These are phyloP conservation scores for Rhizophora mangle DNA, from an alignment of 345 rosid genomes.

Conservation along the genomic window DNA sequence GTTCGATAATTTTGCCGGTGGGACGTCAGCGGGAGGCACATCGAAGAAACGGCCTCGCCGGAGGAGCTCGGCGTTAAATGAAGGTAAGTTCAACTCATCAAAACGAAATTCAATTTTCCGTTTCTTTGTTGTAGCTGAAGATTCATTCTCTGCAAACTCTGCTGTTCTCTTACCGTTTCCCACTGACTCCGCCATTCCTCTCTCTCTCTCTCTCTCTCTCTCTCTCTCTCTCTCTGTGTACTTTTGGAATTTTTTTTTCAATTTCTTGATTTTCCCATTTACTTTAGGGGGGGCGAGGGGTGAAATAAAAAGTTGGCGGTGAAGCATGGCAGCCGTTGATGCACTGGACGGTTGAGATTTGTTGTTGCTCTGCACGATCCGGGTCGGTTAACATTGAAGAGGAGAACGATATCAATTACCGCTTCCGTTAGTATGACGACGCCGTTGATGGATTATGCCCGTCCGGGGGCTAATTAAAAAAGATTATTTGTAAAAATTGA, in stretches of 20 bases:
- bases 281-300: not conserved
- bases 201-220: not conserved
- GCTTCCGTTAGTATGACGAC: constrained; percentile 21
- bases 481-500: not conserved
- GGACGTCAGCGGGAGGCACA: constrained; percentile 22
- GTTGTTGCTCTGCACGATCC: constrained; percentile 3
- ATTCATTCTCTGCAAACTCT: constrained; percentile 19
- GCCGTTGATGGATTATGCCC: constrained; percentile 10
- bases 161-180: constrained; percentile 37
- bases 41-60: constrained; percentile 24
- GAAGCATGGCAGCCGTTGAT: constrained; percentile 33
- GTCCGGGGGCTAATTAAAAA: not conserved
- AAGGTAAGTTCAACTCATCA: constrained; percentile 16
- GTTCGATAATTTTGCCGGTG: constrained; percentile 18
- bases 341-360: constrained; percentile 38
- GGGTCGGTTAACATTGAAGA: no score
- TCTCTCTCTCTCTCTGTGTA: constrained; percentile 9
- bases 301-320: constrained; percentile 20
- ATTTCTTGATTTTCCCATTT: constrained; percentile 4
- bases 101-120: constrained; percentile 13
- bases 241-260: constrained; percentile 9
- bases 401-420: no score
- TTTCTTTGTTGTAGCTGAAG: constrained; percentile 38
- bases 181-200: constrained; percentile 36
- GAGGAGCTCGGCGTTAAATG: constrained; percentile 7